Percentiles rank a stretch among this genome's conserved stretches.
Evolutionary conservation across 208 protist species (phyloP).

Genomic region (Crithidia expoeki): DNA sequence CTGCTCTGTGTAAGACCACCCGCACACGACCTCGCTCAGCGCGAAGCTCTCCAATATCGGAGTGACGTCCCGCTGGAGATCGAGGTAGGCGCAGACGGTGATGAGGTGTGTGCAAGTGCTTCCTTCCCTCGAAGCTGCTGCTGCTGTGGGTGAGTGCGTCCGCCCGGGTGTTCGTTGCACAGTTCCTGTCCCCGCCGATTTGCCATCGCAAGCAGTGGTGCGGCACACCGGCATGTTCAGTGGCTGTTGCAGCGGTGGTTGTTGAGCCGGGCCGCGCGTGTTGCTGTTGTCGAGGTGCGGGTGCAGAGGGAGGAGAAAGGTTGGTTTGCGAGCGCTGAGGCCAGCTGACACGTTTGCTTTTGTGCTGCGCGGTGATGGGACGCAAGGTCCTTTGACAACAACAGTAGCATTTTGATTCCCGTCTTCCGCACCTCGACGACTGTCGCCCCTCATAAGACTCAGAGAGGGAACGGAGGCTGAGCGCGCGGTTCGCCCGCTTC

Average conservation of each 20-base stretch:
- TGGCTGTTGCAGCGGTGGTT: constrained; percentile 14
- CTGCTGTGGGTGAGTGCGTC: constrained; percentile 3
- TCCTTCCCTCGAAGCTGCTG: not conserved
- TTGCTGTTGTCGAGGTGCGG: not conserved
- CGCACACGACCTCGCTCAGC: constrained; percentile 51
- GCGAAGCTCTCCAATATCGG: constrained; percentile 51
- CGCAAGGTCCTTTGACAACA: no score
- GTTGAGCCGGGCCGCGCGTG: not conserved
- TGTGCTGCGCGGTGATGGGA: not conserved
- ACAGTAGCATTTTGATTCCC: no score
- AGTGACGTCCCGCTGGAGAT: constrained; percentile 33
- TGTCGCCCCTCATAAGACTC: no score
- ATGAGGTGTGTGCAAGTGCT: constrained; percentile 12
- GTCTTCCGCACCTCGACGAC: no score
- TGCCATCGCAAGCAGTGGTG: not conserved
- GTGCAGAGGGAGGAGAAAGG: constrained; percentile 2
- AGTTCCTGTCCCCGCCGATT: no score
- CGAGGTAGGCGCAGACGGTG: constrained; percentile 22
- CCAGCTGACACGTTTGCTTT: not conserved
- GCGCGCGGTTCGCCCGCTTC: not conserved
- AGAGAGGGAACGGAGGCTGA: constrained; percentile 5
- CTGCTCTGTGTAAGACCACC: constrained; percentile 66
- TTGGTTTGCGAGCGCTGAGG: not conserved
- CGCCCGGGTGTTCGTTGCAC: not conserved
- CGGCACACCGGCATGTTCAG: not conserved